Conservation (phyloP, 768 basidiomycete species). For the Boletus rubescentipes region DNA sequence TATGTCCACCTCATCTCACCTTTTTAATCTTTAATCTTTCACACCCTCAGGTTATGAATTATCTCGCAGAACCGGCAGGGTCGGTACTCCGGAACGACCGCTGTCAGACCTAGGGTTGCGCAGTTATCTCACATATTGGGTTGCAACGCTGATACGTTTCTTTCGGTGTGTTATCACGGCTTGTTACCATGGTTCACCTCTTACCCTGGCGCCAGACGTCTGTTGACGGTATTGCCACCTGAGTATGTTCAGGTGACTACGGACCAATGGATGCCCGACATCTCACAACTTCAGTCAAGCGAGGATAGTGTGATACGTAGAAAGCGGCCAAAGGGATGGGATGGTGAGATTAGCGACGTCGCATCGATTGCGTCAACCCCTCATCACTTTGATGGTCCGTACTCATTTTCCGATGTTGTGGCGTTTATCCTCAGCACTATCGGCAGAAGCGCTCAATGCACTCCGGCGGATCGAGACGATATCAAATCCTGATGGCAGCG, state of each 20-base stretch:
- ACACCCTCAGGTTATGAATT: conserved; percentile 79
- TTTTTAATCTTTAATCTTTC: not conserved
- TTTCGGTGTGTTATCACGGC: conserved; percentile 52
- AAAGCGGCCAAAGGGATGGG: conserved; percentile 68
- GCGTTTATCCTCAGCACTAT: not conserved
- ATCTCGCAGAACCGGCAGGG: conserved; percentile 72
- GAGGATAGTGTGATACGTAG: conserved; percentile 34
- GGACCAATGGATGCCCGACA: conserved; percentile 42
- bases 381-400: conserved; percentile 42
- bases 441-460: conserved; percentile 52
- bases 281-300: conserved; percentile 35
- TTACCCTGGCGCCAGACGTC: conserved; percentile 38
- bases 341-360: conserved; percentile 59
- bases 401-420: not conserved
- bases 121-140: conserved; percentile 89
- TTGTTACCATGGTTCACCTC: not conserved
- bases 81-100: conserved; percentile 93
- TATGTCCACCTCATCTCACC: conserved; percentile 39
- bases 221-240: conserved; percentile 60
- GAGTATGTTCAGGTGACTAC: conserved; percentile 48
- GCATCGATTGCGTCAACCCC: conserved; percentile 33
- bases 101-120: conserved; percentile 90
- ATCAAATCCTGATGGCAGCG: conserved; percentile 63
- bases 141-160: conserved; percentile 79
- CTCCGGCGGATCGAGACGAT: conserved; percentile 59